phyloP scores from a whole-genome alignment of 305 asterid species.

The Fraxinus dipetala region DNA sequence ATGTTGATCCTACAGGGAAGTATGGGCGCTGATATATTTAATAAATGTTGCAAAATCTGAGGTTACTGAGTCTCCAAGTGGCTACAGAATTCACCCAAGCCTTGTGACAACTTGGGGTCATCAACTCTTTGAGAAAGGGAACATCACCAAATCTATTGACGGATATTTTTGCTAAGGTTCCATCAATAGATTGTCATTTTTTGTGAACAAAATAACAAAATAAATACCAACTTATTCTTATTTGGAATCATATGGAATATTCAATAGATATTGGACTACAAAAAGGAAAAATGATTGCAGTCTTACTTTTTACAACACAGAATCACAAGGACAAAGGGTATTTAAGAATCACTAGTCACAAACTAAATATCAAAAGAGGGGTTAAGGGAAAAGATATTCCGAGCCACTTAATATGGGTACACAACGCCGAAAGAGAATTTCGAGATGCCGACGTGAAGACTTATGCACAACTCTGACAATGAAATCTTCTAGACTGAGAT shows the following conservation, averaged over 20 bases:
- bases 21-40: neutral
- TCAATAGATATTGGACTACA: neutral
- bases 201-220: neutral
- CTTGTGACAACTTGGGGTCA: neutral
- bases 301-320: constrained; percentile 6
- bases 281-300: neutral
- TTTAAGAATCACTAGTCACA: neutral
- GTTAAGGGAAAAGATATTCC: neutral
- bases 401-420: constrained; percentile 19
- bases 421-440: neutral
- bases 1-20: neutral
- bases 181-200: neutral
- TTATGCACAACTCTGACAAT: neutral
- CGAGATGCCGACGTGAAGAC: neutral
- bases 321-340: neutral
- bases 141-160: neutral
- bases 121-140: neutral
- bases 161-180: neutral
- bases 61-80: constrained; percentile 19
- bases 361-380: neutral
- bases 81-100: constrained; percentile 1
- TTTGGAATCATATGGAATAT: constrained; percentile 5
- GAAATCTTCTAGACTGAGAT: constrained; percentile 17
- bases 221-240: neutral
- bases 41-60: constrained; percentile 1